Base-by-base conservation (phyloP, 2,329 filamentous ascomycete species). In the Rhinocladiella similis region DNA sequence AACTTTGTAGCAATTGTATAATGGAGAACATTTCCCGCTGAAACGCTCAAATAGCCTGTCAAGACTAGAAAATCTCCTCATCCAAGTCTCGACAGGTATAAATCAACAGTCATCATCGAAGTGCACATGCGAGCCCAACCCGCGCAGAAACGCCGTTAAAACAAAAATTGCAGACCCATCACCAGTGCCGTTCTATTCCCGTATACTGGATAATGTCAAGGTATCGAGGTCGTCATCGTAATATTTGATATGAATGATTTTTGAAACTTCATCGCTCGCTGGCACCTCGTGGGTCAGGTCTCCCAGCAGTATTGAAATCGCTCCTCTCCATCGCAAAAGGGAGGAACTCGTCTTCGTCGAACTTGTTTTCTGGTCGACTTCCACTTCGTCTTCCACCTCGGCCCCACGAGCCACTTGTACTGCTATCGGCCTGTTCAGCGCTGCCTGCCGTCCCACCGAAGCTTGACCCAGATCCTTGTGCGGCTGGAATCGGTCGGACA, bases 311-410 rank as follows among this genome's bases (percentile, higher is more conserved):
- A 35, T 62, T 48, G 42, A 62, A 62, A 45, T 61, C 61, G 49
- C 63, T 65, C 47, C 47, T 59, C 33, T 65, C 63, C 59, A 65
- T 64, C 7, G 62, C 57, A 54, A 65, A 65, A 20, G 63, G 62
- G 6, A 65, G 47, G 14, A 64, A 60, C n/a, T 65, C 63, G 22
- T 64, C 62, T 16, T 65, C 63, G 35, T 65, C 63, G 39, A 59
- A 48, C 14, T 55, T 61, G 43, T 52, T 60, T 25, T 65, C 63
- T 18, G 63, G 63, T 47, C 62, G 60, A 51, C 55, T 61, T 43
- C 53, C 50, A 16, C 55, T 55, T 39, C 57, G 54, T 43, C 60
- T 52, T 36, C 60, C 62, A 9, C 53, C 50, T 52, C 62, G 41
- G 39, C 47, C 50, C 63, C 63, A 65, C 19, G 57, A 61, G 13